These are phyloP conservation scores for Pythium chondricola DNA, from an alignment of 352 stramenopile genomes.

Conservation along the genomic window DNA sequence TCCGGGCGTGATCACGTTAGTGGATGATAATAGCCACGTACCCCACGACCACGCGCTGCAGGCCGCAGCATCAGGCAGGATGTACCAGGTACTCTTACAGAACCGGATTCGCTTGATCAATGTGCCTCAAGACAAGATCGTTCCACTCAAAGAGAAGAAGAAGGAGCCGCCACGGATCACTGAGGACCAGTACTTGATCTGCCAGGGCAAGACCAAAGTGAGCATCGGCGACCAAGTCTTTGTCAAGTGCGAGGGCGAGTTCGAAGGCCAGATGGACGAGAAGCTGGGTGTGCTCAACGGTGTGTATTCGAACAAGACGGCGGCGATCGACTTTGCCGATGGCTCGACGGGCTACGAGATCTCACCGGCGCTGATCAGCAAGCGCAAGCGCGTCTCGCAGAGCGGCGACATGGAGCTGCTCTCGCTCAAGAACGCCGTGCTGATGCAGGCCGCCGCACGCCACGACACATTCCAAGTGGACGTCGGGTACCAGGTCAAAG, in stretches of 20 bases:
- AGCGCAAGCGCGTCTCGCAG: constrained; percentile 32
- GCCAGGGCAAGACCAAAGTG: constrained; percentile 50
- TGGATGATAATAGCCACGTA: no score
- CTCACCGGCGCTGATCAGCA: constrained; percentile 44
- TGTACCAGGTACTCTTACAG: constrained; percentile 56
- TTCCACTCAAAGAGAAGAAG: constrained; percentile 57
- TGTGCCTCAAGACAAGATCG: constrained; percentile 55
- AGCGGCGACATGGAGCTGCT: constrained; percentile 51
- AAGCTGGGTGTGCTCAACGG: constrained; percentile 69
- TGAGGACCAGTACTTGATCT: constrained; percentile 67
- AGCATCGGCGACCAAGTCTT: constrained; percentile 77
- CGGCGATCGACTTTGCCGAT: constrained; percentile 69
- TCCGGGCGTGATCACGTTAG: constrained; percentile 51
- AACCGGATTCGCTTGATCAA: constrained; percentile 70
- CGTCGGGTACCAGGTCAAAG: constrained; percentile 68
- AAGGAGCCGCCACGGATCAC: constrained; percentile 46
- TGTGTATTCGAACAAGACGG: constrained; percentile 70
- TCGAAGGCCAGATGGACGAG: constrained; percentile 42
- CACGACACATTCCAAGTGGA: constrained; percentile 31
- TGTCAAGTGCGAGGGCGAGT: constrained; percentile 53
- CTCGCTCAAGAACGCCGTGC: constrained; percentile 68
- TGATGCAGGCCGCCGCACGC: constrained; percentile 42
- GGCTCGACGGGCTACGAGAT: constrained; percentile 71
- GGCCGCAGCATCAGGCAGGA: neutral
- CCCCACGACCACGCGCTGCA: constrained; percentile 7